phyloP scores from a whole-genome alignment of 352 stramenopile species.

The Pythium graminicola region DNA sequence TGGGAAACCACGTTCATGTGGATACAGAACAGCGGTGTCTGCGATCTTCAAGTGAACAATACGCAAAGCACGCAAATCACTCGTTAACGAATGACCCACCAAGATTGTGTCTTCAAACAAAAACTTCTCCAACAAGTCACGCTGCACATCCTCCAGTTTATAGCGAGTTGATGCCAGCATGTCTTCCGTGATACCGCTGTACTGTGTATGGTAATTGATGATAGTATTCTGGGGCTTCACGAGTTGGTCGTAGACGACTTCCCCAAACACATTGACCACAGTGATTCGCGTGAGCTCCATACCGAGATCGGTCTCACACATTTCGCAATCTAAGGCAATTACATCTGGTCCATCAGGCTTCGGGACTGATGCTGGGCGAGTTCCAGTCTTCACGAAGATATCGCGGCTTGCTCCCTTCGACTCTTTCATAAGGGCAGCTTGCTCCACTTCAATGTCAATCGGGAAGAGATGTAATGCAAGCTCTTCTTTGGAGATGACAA shows the following conservation, averaged over 20 bases:
- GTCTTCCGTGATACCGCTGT: slow-evolving; percentile 82
- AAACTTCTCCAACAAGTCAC: slow-evolving; percentile 43
- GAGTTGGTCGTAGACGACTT: slow-evolving; percentile 75
- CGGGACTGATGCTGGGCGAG: slow-evolving; percentile 23
- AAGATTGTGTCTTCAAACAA: slow-evolving; percentile 73
- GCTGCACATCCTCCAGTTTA: slow-evolving; percentile 70
- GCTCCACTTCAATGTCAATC: slow-evolving; percentile 50
- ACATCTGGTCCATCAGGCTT: slow-evolving; percentile 23
- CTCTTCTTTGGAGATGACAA: slow-evolving; percentile 55
- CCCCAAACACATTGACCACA: slow-evolving; percentile 47
- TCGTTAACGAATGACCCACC: slow-evolving; percentile 83
- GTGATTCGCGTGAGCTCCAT: slow-evolving; percentile 81
- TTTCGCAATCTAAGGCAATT: slow-evolving; percentile 85
- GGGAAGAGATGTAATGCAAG: slow-evolving; percentile 67
- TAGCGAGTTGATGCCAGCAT: slow-evolving; percentile 47
- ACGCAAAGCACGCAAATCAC: slow-evolving; percentile 69
- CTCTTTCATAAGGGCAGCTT: slow-evolving; percentile 40
- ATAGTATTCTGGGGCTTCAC: slow-evolving; percentile 81
- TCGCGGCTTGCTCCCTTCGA: slow-evolving; percentile 50
- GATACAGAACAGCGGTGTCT: slow-evolving; percentile 80
- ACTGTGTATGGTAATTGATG: slow-evolving; percentile 87
- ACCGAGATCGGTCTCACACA: slow-evolving; percentile 84
- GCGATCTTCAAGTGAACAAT: slow-evolving; percentile 64
- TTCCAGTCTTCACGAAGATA: slow-evolving; percentile 42
- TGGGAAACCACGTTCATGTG: slow-evolving; percentile 75